Conservation (phyloP, 306 rosid species). For the Prunus dulcis region DNA sequence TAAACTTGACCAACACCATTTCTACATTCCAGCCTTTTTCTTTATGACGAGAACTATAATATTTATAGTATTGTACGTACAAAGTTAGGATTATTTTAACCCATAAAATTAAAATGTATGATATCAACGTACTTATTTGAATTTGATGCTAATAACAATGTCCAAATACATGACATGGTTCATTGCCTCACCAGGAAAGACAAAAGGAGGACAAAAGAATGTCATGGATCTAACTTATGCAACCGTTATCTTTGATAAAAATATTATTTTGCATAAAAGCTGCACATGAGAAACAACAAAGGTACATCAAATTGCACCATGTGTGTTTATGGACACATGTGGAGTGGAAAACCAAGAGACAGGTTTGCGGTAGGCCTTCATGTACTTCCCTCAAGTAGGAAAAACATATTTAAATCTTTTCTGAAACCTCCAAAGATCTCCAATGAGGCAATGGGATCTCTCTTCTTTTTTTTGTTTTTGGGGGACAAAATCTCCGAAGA, state of each 20-base stretch:
- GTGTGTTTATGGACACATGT: conserved; percentile 12
- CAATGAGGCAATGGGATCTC: neutral
- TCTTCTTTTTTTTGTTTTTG: too few relatives aligned
- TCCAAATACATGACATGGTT: too few relatives aligned
- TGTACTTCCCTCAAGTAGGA: conserved; percentile 40
- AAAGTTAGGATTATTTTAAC: neutral
- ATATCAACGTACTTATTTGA: too few relatives aligned
- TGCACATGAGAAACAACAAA: conserved; percentile 26
- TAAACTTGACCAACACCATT: neutral
- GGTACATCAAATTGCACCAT: conserved; percentile 30
- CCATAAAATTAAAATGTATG: too few relatives aligned
- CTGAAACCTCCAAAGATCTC: neutral
- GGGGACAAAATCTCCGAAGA: too few relatives aligned
- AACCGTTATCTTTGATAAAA: neutral
- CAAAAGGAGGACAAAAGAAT: neutral
- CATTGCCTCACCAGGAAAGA: too few relatives aligned
- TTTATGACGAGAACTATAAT: neutral
- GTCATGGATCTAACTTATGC: neutral
- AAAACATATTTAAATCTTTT: too few relatives aligned
- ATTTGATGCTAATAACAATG: too few relatives aligned
- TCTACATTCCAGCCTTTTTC: neutral
- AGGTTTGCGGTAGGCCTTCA: neutral
- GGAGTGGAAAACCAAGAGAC: conserved; percentile 21
- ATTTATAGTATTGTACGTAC: neutral
- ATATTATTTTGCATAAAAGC: neutral